Base-by-base conservation (phyloP, 2,329 filamentous ascomycete species). In the Incumbomyces lentus region DNA sequence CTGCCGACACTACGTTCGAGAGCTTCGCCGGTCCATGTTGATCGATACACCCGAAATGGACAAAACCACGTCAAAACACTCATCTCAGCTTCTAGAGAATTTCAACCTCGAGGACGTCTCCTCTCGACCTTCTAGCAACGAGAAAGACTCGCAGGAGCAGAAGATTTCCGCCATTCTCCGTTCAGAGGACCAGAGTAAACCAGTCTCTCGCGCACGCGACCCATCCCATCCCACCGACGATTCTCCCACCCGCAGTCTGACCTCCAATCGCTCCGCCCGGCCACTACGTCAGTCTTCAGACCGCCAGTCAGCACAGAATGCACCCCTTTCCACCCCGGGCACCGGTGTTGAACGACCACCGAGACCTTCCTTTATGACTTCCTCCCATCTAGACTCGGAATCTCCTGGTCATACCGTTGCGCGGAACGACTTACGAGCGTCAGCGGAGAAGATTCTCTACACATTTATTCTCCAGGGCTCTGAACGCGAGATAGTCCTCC, bases 391-490 rank as follows among this genome's bases (percentile, higher is more conserved):
- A 30, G 85, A 89, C 59, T 89, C 85, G 11, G 86, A 81, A 60
- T 95, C 88, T 11, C 86, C 87, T 0, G 79, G 80, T 2, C 85
- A 93, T 60, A 84, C 82, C 1, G 87, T 95, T 36, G 79, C 83
- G n/a, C 78, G 92, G 53, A 80, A 87, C 52, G 92, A 98, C 60
- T 88, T 98, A 56, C 79, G 88, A 48, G 84, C 88, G 8, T 95
- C 87, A 2, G 93, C 93, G 0, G 92, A 96, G 69, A 95, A 95
- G 74, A 95, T 98, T 42, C 76, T 98, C n/a, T 98, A 95, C 68
- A 96, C 90, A 1, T 98, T 92, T 62, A 74, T 98, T 5, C 78
- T 98, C 1, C 88, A 89, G 0, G 89, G 88, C n/a, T 86, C 92
- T 0, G 92, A 98, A 68, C 81, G 93, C 56, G 92, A 98, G 67